phyloP scores from a whole-genome alignment of 352 stramenopile species.

The Blastocystis sp. region DNA sequence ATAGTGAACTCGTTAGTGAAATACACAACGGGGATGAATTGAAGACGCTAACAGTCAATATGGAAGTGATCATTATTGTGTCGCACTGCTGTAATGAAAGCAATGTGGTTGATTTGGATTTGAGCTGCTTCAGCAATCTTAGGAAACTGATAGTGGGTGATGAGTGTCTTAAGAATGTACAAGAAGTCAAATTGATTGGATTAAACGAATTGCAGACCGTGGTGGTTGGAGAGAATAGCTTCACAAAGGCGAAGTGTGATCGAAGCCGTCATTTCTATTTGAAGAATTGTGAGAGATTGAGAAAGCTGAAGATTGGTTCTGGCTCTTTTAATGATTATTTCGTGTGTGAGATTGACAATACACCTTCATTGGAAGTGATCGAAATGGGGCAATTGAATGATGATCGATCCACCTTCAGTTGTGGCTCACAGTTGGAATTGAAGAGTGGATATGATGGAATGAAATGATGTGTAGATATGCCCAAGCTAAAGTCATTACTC shows the following conservation, averaged over 20 bases:
- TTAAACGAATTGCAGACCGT: not conserved
- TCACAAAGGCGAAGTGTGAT: not conserved
- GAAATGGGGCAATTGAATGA: no score
- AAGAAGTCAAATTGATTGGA: not conserved
- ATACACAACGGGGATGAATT: no score
- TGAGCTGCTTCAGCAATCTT: not conserved
- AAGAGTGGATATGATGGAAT: not conserved
- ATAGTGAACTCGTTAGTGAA: no score
- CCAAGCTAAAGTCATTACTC: not conserved
- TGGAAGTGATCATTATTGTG: no score
- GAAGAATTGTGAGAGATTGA: not conserved
- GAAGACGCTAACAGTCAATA: no score
- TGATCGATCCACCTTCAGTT: no score
- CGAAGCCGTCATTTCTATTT: not conserved
- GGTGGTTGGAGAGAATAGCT: not conserved
- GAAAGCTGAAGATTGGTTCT: not conserved
- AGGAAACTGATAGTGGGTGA: not conserved
- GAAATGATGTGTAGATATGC: not conserved
- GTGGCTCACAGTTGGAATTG: not conserved
- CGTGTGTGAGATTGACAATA: not conserved
- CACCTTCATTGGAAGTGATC: no score
- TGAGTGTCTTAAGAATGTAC: not conserved
- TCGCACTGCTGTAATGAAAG: not conserved
- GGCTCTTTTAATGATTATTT: not conserved
- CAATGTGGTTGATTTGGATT: not conserved